These are phyloP conservation scores for Rhizopogon vulgaris DNA, from an alignment of 768 basidiomycete species.

Conservation along the genomic window DNA sequence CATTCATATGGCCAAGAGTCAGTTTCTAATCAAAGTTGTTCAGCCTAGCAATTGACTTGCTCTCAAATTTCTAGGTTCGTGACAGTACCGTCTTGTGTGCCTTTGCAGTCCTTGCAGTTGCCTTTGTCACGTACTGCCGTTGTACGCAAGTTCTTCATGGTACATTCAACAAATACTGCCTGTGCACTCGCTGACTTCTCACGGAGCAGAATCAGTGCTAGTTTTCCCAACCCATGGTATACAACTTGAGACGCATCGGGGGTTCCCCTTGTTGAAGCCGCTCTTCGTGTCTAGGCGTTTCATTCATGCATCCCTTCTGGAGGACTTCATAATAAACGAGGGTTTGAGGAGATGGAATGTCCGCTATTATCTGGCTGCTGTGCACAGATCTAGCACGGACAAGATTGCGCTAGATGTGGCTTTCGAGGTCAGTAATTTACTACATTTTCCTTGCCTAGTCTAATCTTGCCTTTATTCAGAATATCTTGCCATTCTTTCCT, in stretches of 20 bases:
- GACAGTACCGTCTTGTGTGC: conserved; percentile 8
- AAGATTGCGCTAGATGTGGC: conserved; percentile 42
- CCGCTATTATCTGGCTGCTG: conserved; percentile 56
- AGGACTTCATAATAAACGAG: conserved; percentile 70
- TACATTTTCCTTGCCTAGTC: background rate
- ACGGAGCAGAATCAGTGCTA: conserved; percentile 59
- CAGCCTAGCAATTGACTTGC: conserved; percentile 8
- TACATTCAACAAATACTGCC: conserved; percentile 15
- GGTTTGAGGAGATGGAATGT: conserved; percentile 68
- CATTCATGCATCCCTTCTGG: conserved; percentile 47
- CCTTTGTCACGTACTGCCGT: conserved; percentile 27
- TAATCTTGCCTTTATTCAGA: conserved; percentile 33
- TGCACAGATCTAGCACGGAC: conserved; percentile 27
- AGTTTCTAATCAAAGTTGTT: background rate
- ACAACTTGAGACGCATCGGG: conserved; percentile 68
- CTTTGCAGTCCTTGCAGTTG: conserved; percentile 10
- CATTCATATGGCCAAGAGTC: conserved; percentile 30
- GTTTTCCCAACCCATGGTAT: conserved; percentile 63
- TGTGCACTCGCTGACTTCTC: background rate
- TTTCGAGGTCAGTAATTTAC: conserved; percentile 44
- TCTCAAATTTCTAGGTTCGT: conserved; percentile 11
- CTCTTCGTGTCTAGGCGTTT: conserved; percentile 41
- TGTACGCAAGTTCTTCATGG: conserved; percentile 45
- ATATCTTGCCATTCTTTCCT: conserved; percentile 55
- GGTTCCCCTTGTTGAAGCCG: conserved; percentile 34